Conservation (phyloP, 495 filamentous ascomycete genomes). For the Cercophora samala region DNA sequence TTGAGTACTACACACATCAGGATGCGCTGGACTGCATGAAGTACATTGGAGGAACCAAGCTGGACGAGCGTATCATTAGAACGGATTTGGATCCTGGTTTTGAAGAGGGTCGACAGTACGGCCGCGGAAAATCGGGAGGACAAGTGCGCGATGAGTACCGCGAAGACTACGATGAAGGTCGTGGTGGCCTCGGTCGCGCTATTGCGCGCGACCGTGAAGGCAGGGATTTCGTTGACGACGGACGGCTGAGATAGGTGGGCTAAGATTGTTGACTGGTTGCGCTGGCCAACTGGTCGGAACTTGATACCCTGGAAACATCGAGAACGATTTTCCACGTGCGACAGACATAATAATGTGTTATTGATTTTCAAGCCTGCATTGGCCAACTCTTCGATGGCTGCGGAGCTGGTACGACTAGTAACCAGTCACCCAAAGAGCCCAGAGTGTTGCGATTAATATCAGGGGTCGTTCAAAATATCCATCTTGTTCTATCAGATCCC, state of each 20-base stretch:
- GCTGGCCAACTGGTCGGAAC: slow-evolving; percentile 1
- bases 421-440: too few relatives aligned
- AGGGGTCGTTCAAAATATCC: not conserved
- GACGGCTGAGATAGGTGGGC: slow-evolving; percentile 41
- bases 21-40: slow-evolving; percentile 97
- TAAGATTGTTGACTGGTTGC: not conserved
- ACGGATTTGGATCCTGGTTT: slow-evolving; percentile 98
- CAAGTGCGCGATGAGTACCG: slow-evolving; percentile 98
- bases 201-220: slow-evolving; percentile 61
- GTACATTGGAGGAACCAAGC: slow-evolving; percentile 96
- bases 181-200: slow-evolving; percentile 71
- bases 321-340: not conserved
- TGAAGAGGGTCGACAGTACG: slow-evolving; percentile 92
- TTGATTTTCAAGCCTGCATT: not conserved
- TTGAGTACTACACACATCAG: slow-evolving; percentile 97
- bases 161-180: slow-evolving; percentile 90
- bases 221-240: slow-evolving; percentile 51
- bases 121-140: slow-evolving; percentile 82
- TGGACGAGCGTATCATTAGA: slow-evolving; percentile 93
- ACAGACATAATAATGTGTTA: not conserved
- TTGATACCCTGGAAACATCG: slow-evolving; percentile 21
- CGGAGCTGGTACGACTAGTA: too few relatives aligned
- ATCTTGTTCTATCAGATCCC: not conserved
- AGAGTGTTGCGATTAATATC: too few relatives aligned
- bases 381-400: too few relatives aligned